These are phyloP conservation scores for Penicillium hordei DNA, from an alignment of 2,329 filamentous ascomycete genomes.

Conservation along the genomic window DNA sequence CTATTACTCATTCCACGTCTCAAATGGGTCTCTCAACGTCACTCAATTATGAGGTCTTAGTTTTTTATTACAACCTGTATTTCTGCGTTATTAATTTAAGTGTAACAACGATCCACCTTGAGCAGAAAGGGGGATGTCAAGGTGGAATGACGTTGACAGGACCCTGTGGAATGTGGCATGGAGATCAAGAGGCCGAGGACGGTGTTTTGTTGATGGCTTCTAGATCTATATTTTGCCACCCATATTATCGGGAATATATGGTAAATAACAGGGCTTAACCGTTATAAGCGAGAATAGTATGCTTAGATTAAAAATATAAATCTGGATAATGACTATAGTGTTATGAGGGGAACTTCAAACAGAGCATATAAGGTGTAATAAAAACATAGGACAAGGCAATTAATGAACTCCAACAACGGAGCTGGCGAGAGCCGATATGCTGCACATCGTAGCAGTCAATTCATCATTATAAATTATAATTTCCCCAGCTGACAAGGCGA, in stretches of 20 bases:
- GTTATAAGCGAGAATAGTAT: not conserved
- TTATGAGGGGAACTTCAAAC: not conserved
- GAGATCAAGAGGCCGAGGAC: not conserved
- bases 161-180: constrained; percentile 5
- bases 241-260: not conserved
- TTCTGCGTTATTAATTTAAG: not conserved
- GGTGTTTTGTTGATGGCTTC: not conserved
- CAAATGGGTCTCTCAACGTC: constrained; percentile 4
- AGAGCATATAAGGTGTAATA: not conserved
- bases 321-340: not conserved
- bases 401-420: not conserved
- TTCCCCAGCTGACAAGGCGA: not conserved
- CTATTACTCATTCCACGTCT: constrained; percentile 6
- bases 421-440: not conserved
- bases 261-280: not conserved
- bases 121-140: not conserved
- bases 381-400: no score
- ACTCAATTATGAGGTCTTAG: not conserved
- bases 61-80: constrained; percentile 1
- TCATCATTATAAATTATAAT: no score
- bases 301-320: not conserved
- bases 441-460: not conserved
- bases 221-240: not conserved
- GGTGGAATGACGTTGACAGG: constrained; percentile 5
- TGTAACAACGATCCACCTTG: constrained; percentile 5